Evolutionary conservation across 306 rosid species (phyloP).

Genomic region (Malus sylvestris): DNA sequence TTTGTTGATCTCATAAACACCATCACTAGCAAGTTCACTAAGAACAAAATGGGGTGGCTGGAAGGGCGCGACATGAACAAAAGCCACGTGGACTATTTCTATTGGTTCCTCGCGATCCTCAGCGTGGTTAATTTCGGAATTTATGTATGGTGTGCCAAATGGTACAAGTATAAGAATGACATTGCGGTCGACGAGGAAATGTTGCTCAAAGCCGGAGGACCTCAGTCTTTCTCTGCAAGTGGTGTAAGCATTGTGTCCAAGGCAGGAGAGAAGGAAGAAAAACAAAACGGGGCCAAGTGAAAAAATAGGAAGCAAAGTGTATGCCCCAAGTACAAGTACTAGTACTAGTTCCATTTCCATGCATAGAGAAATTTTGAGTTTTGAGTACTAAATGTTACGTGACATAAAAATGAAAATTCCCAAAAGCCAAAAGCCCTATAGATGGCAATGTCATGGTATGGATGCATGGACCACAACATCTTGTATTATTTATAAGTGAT

Average conservation of each 20-base stretch:
- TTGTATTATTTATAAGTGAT: neutral
- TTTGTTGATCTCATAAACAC: constrained; percentile 36
- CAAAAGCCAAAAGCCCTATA: neutral
- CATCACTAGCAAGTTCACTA: constrained; percentile 17
- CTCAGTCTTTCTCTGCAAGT: neutral
- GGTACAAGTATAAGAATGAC: constrained; percentile 44
- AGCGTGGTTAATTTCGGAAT: constrained; percentile 35
- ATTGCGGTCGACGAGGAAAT: neutral
- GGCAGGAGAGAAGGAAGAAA: neutral
- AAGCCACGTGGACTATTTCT: constrained; percentile 32
- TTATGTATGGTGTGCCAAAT: constrained; percentile 41
- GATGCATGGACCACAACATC: neutral
- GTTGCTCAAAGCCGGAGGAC: neutral
- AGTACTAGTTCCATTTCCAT: neutral
- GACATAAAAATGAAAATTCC: no score
- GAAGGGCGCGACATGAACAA: constrained; percentile 40
- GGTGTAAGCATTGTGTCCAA: constrained; percentile 1
- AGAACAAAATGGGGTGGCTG: constrained; percentile 44
- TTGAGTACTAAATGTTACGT: neutral
- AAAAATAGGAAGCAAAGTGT: neutral
- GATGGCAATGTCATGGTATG: neutral
- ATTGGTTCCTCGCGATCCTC: constrained; percentile 45
- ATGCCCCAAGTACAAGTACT: neutral
- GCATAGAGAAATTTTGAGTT: neutral
- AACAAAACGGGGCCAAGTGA: neutral